Evolutionary conservation across 306 rosid species (phyloP).

Genomic region (Macrotyloma uniflorum): DNA sequence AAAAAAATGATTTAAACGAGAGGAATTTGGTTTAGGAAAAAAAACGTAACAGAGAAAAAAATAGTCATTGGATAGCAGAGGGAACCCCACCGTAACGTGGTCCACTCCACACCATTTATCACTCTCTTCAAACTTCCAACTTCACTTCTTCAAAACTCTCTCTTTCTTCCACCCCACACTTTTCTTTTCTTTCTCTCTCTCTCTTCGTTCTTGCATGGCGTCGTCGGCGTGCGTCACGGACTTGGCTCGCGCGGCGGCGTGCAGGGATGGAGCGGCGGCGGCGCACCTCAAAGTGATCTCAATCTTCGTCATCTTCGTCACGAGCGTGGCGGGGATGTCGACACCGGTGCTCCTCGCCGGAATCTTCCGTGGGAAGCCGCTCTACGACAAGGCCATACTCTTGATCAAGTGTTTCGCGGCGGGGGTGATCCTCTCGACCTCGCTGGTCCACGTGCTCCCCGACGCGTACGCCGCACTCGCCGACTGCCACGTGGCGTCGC

Average conservation of each 20-base stretch:
- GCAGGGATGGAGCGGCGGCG: constrained; percentile 75
- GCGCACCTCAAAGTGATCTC: constrained; percentile 65
- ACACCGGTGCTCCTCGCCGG: constrained; percentile 77
- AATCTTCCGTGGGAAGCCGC: constrained; percentile 73
- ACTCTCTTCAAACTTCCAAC: not conserved
- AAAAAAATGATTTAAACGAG: no score
- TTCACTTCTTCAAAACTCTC: not conserved
- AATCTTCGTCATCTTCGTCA: constrained; percentile 70
- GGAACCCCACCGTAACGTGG: not conserved
- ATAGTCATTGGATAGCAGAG: no score
- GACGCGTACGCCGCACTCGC: constrained; percentile 86
- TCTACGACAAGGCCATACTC: constrained; percentile 72
- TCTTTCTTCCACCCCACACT: not conserved
- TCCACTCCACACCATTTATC: constrained; percentile 35
- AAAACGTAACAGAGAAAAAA: no score
- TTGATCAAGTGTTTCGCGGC: constrained; percentile 91
- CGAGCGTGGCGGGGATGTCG: constrained; percentile 77
- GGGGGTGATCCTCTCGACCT: constrained; percentile 93
- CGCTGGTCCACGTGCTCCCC: constrained; percentile 95
- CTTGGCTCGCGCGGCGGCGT: constrained; percentile 46
- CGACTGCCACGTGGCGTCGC: constrained; percentile 79
- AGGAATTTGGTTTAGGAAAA: no score
- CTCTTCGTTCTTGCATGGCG: constrained; percentile 38
- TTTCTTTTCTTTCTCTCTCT: not conserved
- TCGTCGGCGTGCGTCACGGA: constrained; percentile 47